Base-by-base conservation (phyloP, 1,139 yeast species). In the Blastobotrys aristatus region DNA sequence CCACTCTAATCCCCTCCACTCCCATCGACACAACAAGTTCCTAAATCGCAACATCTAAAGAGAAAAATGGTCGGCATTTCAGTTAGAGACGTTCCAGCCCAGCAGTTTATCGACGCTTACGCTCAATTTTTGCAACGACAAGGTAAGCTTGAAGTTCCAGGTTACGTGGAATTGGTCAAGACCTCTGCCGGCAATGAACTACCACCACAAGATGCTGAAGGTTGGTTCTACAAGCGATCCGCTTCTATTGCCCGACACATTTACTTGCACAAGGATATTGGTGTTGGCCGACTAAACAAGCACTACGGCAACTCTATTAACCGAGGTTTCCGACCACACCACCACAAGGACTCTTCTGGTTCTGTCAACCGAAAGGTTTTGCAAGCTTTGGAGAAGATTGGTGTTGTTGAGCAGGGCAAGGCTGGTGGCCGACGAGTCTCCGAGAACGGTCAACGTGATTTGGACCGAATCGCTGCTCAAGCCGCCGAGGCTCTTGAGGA, bases 391-490 rank as follows among this genome's bases (percentile, higher is more conserved):
- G 97, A 90, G 82, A 89, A 90, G 82, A 85, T 92, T 63, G 98
- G 97, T 75, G 92, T 92, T 65, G 79, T 92, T 68, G 98, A 92
- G 79, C 80, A 85, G 73, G 82, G 96, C 71, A 87, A 90, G 76
- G 89, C 88, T 79, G 97, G 97, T 75, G 98, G 98, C 75, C 94
- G 99, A 84, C 89, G 92, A 79, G 87, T 92, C 83, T 85, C 97
- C 60, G 97, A 89, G 75, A 87, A 89, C 79, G 99, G 99, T 73
- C 97, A 92, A 82, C 90, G 98, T 85, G 99, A 92, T 81, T 86
- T 92, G 80, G 99, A 92, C 80, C 97, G 98, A 85, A 92, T 92
- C 76, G 98, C 98, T 72, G 96, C 96, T 73, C 97, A 90, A 80
- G 88, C 96, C 73, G 82, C 87, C 75, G 95, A 79, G 70, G 90